Evolutionary conservation across 495 filamentous ascomycete genomes (phyloP), one percentile per base, ranked within the genome.

Genomic region (Talaromyces ruber): DNA sequence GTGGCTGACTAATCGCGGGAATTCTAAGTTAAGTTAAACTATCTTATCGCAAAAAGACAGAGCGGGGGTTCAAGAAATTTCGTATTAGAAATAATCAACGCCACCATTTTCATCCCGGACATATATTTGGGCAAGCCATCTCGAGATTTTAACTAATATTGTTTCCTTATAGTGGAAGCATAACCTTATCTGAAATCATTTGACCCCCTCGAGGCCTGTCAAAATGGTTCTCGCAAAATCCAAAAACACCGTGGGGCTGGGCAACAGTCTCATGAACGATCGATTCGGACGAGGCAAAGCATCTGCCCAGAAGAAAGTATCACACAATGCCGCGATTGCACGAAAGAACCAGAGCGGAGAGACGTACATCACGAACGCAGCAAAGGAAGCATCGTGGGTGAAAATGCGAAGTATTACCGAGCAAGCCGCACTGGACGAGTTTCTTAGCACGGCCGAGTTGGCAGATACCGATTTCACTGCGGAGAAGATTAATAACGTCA

Each of bases 361-460:
- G 60, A 76, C 71, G 47, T 79, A 83, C 62, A 67, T 77, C 56
- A 80, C 81, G 28, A 83, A 83, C 58, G 70, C 72, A 12, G 58
- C 64, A 6, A 67, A 80, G 58, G 81, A 84, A 66, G 71, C 74
- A 22, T 68, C 73, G 58, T 81, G 81, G 72, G 77, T 78, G 58
- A 98, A 97, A 81, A 97, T 98, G 93, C 91, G 93, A 74, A 93
- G 89, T 76, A 89, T 98, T 66, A 99, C 95, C 25, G 93, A 98
- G 79, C 95, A 99, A 77, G 93, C 86, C 61, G 92, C 93, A 39
- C 84, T 98, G 58, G 94, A 98, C 75, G 88, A 90, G 66, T 91
- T 91, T 70, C 78, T 91, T 57, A 85, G 77, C 58, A 97, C 93
- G 28, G 93, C 93, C 65, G 92, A 98, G 75, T 80, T 99, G 65